Conservation (phyloP, 306 rosid species). For the Gleditsia sinensis region DNA sequence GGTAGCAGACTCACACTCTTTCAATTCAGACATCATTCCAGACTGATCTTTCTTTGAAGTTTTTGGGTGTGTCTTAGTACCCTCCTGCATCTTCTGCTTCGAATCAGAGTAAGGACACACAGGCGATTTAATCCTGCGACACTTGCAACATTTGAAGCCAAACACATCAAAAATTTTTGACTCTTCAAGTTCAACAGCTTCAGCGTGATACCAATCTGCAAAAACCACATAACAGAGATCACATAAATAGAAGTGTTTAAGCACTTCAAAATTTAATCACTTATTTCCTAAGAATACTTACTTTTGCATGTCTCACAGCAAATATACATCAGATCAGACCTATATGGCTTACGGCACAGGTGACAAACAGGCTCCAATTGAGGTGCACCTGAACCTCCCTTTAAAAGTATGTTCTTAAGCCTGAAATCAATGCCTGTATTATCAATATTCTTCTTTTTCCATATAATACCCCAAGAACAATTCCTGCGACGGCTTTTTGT, state of each 20-base stretch:
- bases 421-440: conserved; percentile 57
- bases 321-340: conserved; percentile 78
- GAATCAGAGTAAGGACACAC: conserved; percentile 70
- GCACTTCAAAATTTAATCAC: not conserved
- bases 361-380: conserved; percentile 60
- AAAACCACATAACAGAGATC: conserved; percentile 29
- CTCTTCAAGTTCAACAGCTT: conserved; percentile 88
- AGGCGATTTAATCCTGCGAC: conserved; percentile 94
- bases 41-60: conserved; percentile 56
- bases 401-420: conserved; percentile 72
- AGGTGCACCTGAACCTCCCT: conserved; percentile 52
- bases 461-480: conserved; percentile 85
- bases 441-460: conserved; percentile 70
- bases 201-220: conserved; percentile 98
- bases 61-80: conserved; percentile 44
- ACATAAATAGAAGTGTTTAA: conserved; percentile 10
- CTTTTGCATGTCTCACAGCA: conserved; percentile 77
- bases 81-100: conserved; percentile 45
- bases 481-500: conserved; percentile 49
- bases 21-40: conserved; percentile 50
- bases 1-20: conserved; percentile 57
- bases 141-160: conserved; percentile 93
- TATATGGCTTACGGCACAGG: conserved; percentile 74
- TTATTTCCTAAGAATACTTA: conserved; percentile 47
- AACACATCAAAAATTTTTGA: conserved; percentile 61